Base-by-base conservation (phyloP, 139 green algal genomes). In the Limnomonas spitsbergensis region DNA sequence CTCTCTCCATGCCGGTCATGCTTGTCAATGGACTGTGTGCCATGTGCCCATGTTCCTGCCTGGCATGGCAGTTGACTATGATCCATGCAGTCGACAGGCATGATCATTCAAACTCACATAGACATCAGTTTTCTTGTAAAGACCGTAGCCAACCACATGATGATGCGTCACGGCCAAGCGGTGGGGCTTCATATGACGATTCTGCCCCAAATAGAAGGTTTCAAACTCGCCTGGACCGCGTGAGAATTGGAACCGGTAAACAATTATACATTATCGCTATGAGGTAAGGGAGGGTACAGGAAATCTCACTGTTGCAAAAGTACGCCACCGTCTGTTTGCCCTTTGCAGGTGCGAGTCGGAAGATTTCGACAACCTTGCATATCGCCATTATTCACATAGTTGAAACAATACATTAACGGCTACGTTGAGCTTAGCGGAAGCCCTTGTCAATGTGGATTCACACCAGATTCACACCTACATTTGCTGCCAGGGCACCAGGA, bases 141-240 rank as follows among this genome's bases (percentile, higher is more conserved):
- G 88, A 6, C 86, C 94, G 73, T 99, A 99, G n/a, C 82, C 90
- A 20, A 98, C 81, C 9, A 99, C 87, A 3, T 99, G 87, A 67
- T 94, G 85, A 78, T 99, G 94, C 4, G 95, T 95, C 95, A 99
- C 98, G 53, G 88, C 84, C 37, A 99, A 85, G 2, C 96, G 83
- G 85, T 96, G 93, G 27, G 96, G 96, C 86, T 99, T 99, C 96
- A 99, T 99, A 1, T 95, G 96, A 82, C 99, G 96, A 77, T 98
- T 97, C 36, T 91, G 84, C 2, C 93, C 95, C 79, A 97, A 99
- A 75, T 99, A 99, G n/a, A 92, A 90, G 1, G 86, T 87, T 3
- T 88, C 83, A 40, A 94, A 92, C 37, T 94, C 92, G 54, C 37
- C 75, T 75, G 56, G n/a, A 74, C 14, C 4, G 4, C 7, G 24